Evolutionary conservation across 106 monocot genomes (phyloP), one percentile per base, ranked within the genome.

Genomic region (Alisma plantagoaquatica): DNA sequence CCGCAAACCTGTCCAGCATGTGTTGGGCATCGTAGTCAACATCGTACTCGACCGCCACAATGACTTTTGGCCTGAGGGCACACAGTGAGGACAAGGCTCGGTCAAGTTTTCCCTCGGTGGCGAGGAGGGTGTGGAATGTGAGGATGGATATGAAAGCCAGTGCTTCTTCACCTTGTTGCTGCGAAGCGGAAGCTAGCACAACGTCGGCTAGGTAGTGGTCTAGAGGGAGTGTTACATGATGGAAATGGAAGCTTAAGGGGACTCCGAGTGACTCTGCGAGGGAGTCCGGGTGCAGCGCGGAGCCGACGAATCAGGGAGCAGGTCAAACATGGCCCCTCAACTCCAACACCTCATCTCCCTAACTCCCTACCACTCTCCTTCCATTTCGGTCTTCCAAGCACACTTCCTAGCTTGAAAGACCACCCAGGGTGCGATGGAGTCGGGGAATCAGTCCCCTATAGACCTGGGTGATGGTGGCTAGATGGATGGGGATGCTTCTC

Each of bases 11-110:
- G 8, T 62, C 61, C n/a, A 15, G 49, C 49, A 50, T 5, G 23
- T 26, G 9, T 2, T n/a, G 25, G n/a, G 49, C 6, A 9, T 62
- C 50, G 49, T 50, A 35, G 33, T 49, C 35, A 6, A 50, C 3
- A 32, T 62, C 61, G 35, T 62, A 50, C 61, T 62, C 61, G n/a
- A 27, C 49, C 48, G 27, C 33, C 48, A 62, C 49, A 32, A 62
- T 23, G 23, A 62, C 29, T 16, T 23, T 49, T 38, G 61, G 61
- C 31, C 29, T 28, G 31, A 50, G 23, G 14, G 22, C 23, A 22
- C 33, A 25, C 11, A 62, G 6, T 2, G n/a, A 15, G 0, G 14
- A 2, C 32, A 62, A 30, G 49, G 50, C 14, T 14, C 24, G 1
- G 4, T 61, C 41, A 10, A 49, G 9, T 24, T 9, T 33, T 0